A percentile compares a stretch with the other conserved stretches of the same genome.
phyloP scores from a whole-genome alignment of 148 eudicot species.

The Polygonum maritimum region DNA sequence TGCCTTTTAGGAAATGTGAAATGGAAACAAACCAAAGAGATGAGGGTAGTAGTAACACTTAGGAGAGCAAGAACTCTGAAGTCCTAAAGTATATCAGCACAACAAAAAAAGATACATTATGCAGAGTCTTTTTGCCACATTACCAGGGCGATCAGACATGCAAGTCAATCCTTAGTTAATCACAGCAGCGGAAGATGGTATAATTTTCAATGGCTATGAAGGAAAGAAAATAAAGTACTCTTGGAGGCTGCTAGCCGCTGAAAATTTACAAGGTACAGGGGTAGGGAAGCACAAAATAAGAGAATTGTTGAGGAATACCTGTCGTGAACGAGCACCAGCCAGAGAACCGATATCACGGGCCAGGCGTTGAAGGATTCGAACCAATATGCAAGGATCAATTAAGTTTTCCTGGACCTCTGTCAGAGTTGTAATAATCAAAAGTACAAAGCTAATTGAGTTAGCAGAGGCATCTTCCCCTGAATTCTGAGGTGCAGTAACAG shows the following conservation, averaged over 20 bases:
- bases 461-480: conserved; percentile 78
- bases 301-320: conserved; percentile 33
- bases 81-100: not conserved
- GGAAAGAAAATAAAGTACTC: not conserved
- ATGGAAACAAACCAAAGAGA: not conserved
- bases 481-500: conserved; percentile 64
- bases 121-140: not conserved
- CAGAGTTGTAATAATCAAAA: conserved; percentile 73
- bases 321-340: conserved; percentile 55
- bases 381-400: conserved; percentile 64
- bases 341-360: conserved; percentile 85
- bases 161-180: not conserved
- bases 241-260: not conserved
- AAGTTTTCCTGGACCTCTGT: conserved; percentile 74
- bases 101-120: not conserved
- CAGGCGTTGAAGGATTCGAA: conserved; percentile 87
- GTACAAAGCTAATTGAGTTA: conserved; percentile 82
- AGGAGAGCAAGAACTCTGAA: not conserved
- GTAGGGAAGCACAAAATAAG: not conserved
- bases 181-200: not conserved
- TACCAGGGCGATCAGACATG: not conserved
- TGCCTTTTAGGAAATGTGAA: not conserved
- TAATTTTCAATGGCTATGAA: not conserved
- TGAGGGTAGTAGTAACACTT: not conserved
- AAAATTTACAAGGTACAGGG: not conserved